These are phyloP conservation scores for Talaromyces sp. DNA, from an alignment of 2,329 filamentous ascomycete genomes.

Conservation along the genomic window DNA sequence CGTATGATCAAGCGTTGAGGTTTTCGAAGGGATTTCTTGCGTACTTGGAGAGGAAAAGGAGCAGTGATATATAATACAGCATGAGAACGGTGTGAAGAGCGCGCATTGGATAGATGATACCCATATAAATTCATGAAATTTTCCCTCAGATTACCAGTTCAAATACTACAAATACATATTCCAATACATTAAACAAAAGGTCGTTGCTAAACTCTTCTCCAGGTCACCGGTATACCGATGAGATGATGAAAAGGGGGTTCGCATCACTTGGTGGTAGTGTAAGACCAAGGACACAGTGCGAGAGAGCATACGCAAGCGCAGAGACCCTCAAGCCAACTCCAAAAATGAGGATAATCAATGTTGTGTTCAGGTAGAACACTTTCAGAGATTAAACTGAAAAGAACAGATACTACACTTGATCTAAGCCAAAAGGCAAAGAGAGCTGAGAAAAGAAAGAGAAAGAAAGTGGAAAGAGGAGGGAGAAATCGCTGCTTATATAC, in stretches of 20 bases:
- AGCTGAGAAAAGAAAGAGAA: conserved; percentile 46
- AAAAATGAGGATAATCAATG: conserved; percentile 85
- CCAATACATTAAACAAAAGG: neutral
- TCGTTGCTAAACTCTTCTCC: conserved; percentile 53
- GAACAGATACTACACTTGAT: conserved; percentile 97
- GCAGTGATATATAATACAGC: neutral
- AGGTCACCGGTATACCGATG: conserved; percentile 52
- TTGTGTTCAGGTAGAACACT: conserved; percentile 66
- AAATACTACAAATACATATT: no score
- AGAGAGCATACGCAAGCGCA: conserved; percentile 67
- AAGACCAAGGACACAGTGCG: conserved; percentile 71
- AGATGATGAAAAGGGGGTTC: conserved; percentile 62
- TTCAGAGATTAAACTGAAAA: conserved; percentile 97
- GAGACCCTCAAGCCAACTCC: conserved; percentile 50
- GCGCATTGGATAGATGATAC: neutral
- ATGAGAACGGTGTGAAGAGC: neutral
- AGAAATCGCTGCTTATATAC: conserved; percentile 32
- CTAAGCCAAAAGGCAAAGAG: conserved; percentile 65
- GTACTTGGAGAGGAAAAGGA: conserved; percentile 43
- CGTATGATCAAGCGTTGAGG: conserved; percentile 77
- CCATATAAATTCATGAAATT: neutral
- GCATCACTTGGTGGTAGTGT: conserved; percentile 72
- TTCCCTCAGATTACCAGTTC: no score
- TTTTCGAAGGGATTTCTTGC: conserved; percentile 76
- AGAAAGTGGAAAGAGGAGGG: conserved; percentile 28